These are phyloP conservation scores for Hypoxylon rickii DNA, from an alignment of 495 filamentous ascomycete species.

Conservation along the genomic window DNA sequence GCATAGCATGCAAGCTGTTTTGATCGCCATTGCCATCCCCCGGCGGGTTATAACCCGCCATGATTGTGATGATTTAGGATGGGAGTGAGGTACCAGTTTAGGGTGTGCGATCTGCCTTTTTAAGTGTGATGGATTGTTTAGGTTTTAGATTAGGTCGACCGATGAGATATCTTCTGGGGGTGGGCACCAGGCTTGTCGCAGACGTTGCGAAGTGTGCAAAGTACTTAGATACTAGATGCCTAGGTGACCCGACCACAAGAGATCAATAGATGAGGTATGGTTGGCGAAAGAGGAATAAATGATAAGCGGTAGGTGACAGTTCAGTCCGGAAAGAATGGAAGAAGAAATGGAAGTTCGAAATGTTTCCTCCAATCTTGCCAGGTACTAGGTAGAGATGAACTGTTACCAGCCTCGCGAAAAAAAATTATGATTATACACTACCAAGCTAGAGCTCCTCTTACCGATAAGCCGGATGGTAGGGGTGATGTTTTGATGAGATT, in stretches of 20 bases:
- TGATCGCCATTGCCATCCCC: conserved; percentile 38
- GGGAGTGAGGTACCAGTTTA: no score
- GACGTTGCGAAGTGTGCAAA: no score
- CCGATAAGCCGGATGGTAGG: conserved; percentile 14
- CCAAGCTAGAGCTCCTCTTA: conserved; percentile 21
- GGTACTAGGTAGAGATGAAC: no score
- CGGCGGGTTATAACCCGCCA: conserved; percentile 51
- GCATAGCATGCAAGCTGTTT: conserved; percentile 38
- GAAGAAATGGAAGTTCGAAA: conserved; percentile 31
- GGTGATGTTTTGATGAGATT: no score
- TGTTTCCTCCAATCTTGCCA: conserved; percentile 33
- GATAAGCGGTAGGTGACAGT: no score
- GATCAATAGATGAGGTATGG: background rate
- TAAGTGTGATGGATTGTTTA: background rate
- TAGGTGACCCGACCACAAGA: no score
- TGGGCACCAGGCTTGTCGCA: no score
- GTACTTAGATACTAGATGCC: no score
- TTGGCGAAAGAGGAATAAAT: background rate
- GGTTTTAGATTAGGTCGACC: background rate
- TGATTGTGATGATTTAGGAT: conserved; percentile 36
- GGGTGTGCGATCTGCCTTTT: conserved; percentile 8
- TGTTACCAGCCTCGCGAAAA: conserved; percentile 34
- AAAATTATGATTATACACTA: conserved; percentile 8
- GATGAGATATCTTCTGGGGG: background rate
- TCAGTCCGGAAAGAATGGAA: conserved; percentile 10